Evolutionary conservation across 2,329 filamentous ascomycete species (phyloP), one percentile per base, ranked within the genome.

Genomic region (Grosmannia clavigera): DNA sequence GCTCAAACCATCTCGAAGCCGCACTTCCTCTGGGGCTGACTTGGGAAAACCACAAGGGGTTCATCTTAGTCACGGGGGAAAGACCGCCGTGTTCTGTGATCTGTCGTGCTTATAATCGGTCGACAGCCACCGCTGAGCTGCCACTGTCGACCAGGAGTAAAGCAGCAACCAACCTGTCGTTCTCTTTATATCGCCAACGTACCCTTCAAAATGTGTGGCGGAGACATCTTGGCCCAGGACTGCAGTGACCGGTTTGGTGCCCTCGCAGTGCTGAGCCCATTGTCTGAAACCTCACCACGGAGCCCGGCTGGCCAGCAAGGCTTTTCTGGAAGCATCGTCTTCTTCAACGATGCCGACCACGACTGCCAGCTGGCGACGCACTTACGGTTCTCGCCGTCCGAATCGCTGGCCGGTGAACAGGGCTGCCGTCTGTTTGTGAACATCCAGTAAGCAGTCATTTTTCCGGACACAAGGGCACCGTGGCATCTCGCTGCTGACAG

Each of bases 341-440:
- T 65, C 27, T 65, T 62, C 60, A 65, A 64, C 54, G 55, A 61
- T 3, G n/a, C 22, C 40, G 48, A 64, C 53, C 61, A 61, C 48
- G 31, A 43, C 58, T 63, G 63, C 46, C 58, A 50, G n/a, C 33
- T 65, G 6, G 64, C 64, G 25, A 65, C 64, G 3, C 63, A 64
- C 58, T 25, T 65, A 11, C 48, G 53, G 14, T 65, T 64, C 35
- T 61, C 58, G 2, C 61, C 60, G 4, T 54, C 61, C 3, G 55
- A 25, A 5, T 1, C 31, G 3, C 35, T 61, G 12, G 46, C 60
- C 12, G 4, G 29, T 5, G 11, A 16, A 7, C 54, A 43, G 22
- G n/a, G 22, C 6, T 40, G n/a, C 3, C 19, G 9, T 25, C 38
- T 64, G 3, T 59, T 58, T 22, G 40, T 64, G 6, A 50, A 51